Conservation (phyloP, 371 early-diverging fungal species). For the Mortierella polycephala region DNA sequence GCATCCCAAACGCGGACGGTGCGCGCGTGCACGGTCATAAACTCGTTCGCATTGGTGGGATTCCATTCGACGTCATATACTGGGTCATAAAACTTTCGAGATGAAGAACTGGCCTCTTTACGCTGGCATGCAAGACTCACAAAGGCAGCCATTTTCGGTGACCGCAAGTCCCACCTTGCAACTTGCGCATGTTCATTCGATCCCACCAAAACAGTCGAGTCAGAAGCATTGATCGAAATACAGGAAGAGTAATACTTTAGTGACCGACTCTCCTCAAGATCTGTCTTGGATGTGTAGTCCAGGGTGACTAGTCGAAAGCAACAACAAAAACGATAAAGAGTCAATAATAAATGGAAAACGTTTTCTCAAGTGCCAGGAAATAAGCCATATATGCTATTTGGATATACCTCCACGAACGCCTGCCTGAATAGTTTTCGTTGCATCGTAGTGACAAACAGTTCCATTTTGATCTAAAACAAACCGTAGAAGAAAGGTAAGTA, state of each 20-base stretch:
- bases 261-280: constrained; percentile 6
- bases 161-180: constrained; percentile 38
- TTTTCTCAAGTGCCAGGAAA: too few relatives aligned
- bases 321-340: background rate
- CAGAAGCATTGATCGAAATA: constrained; percentile 25
- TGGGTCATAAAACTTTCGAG: constrained; percentile 8
- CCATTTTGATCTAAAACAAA: constrained; percentile 10
- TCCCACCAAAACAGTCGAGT: constrained; percentile 26
- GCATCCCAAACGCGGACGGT: constrained; percentile 44
- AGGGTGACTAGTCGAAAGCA: background rate
- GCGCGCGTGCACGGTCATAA: constrained; percentile 22
- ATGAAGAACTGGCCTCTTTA: background rate
- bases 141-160: constrained; percentile 4
- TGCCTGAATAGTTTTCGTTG: constrained; percentile 5
- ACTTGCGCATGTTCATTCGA: constrained; percentile 28
- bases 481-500: too few relatives aligned
- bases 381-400: too few relatives aligned
- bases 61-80: constrained; percentile 35
- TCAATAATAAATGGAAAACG: background rate
- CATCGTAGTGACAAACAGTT: constrained; percentile 11
- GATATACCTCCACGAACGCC: too few relatives aligned
- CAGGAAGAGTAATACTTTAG: constrained; percentile 8
- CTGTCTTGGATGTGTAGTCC: background rate
- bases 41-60: constrained; percentile 26
- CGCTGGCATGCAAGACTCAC: constrained; percentile 13